These are phyloP conservation scores for Candida quercuum DNA, from an alignment of 805 yeast species.

Conservation along the genomic window DNA sequence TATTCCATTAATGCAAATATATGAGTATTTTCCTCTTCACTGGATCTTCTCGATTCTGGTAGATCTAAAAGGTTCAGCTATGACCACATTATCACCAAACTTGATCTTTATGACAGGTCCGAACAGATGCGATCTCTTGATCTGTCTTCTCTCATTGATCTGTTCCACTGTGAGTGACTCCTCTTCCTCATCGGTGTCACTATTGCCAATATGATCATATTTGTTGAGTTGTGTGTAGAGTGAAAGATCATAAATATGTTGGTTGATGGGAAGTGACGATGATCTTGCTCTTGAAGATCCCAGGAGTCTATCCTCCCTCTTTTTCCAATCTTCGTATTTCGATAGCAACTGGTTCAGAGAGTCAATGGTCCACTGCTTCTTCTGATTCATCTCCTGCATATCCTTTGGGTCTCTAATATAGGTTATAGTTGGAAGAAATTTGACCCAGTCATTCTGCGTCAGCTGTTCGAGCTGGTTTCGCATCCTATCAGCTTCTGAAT, in stretches of 20 bases:
- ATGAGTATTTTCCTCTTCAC: neutral
- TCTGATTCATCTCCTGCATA: conserved; percentile 41
- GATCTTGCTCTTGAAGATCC: conserved; percentile 9
- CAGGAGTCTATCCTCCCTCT: conserved; percentile 18
- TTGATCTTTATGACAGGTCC: conserved; percentile 22
- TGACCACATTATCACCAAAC: conserved; percentile 15
- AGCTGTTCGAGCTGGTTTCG: conserved; percentile 36
- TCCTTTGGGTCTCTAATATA: conserved; percentile 42
- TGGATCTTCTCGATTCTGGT: conserved; percentile 14
- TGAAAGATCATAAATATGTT: too few species aligned
- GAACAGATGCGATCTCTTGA: conserved; percentile 8
- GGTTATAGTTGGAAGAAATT: conserved; percentile 41
- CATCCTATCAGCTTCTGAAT: conserved; percentile 49
- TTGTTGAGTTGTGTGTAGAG: conserved; percentile 6
- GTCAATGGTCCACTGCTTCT: conserved; percentile 45
- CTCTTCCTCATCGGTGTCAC: conserved; percentile 26
- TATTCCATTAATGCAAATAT: neutral
- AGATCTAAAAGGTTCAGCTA: conserved; percentile 23
- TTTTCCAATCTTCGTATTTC: conserved; percentile 19
- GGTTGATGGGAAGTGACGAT: too few species aligned
- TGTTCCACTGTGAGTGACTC: conserved; percentile 11
- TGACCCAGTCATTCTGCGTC: conserved; percentile 40
- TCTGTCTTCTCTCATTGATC: conserved; percentile 12
- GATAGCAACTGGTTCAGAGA: conserved; percentile 30
- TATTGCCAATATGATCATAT: conserved; percentile 19